Percentiles rank a stretch among this genome's conserved stretches.
Conservation (phyloP, 331 rosid genomes). For the Cucumis variabilis region DNA sequence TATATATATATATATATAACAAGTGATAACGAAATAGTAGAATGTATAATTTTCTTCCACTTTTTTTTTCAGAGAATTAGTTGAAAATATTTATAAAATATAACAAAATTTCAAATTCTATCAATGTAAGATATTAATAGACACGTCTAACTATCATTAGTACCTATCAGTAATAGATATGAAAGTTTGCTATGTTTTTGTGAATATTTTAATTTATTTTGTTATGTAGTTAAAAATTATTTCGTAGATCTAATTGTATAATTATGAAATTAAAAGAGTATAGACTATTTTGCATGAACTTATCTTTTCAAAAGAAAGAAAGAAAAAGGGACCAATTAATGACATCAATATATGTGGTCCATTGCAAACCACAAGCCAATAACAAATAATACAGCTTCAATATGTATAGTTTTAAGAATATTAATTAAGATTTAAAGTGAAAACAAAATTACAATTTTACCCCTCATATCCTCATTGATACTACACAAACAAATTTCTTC, state of each 20-base stretch:
- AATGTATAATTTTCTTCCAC: background rate
- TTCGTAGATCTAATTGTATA: background rate
- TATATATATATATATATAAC: background rate
- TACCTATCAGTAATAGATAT: too few species aligned
- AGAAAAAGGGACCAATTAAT: background rate
- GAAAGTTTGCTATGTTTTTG: too few species aligned
- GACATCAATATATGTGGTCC: background rate
- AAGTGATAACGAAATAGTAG: background rate
- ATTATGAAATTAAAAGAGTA: background rate
- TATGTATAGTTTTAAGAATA: background rate
- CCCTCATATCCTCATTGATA: background rate
- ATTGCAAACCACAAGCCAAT: background rate
- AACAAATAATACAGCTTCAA: background rate
- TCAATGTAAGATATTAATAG: too few species aligned
- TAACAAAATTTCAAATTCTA: too few species aligned
- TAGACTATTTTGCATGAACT: background rate
- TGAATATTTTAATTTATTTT: too few species aligned
- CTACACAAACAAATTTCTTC: too few species aligned
- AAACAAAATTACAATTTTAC: background rate
- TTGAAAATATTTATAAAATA: too few species aligned
- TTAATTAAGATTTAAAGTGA: background rate
- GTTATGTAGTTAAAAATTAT: too few species aligned
- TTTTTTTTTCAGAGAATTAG: too few species aligned
- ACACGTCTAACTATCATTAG: too few species aligned
- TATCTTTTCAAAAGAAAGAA: background rate